Evolutionary conservation across 2,329 filamentous ascomycete genomes (phyloP).

Genomic region (Fonsecaea nubica): DNA sequence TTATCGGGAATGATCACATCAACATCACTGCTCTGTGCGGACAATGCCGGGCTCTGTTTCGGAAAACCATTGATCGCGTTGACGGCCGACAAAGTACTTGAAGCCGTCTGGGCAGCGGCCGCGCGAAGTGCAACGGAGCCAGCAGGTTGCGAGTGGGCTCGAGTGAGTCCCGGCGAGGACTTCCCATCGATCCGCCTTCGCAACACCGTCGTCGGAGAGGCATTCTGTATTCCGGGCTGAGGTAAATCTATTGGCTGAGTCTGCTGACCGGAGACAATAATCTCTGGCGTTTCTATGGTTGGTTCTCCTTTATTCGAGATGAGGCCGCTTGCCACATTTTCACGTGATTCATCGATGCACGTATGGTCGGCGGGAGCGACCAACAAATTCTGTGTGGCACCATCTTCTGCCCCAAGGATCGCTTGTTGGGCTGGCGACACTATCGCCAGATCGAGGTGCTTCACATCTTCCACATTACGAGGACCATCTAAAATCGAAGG

Average conservation of each 20-base stretch:
- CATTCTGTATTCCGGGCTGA: slow-evolving; percentile 2
- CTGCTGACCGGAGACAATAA: not conserved
- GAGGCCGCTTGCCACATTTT: not conserved
- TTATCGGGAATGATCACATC: slow-evolving; percentile 65
- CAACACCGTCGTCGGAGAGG: slow-evolving; percentile 36
- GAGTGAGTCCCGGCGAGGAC: slow-evolving; percentile 56
- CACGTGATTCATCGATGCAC: not conserved
- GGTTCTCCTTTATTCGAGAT: not conserved
- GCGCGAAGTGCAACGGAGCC: slow-evolving; percentile 44
- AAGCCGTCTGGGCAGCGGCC: slow-evolving; percentile 38
- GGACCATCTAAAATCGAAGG: slow-evolving; percentile 35
- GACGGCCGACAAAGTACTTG: slow-evolving; percentile 37
- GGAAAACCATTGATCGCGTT: slow-evolving; percentile 37
- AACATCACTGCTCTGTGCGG: slow-evolving; percentile 35
- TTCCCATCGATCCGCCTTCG: slow-evolving; percentile 40
- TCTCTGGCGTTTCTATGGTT: not conserved
- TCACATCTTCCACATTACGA: slow-evolving; percentile 60
- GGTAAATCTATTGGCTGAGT: slow-evolving; percentile 10
- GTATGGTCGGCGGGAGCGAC: not conserved
- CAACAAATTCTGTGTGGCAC: slow-evolving; percentile 3
- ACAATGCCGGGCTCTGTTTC: slow-evolving; percentile 26
- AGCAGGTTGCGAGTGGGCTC: slow-evolving; percentile 60
- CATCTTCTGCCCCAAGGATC: slow-evolving; percentile 14
- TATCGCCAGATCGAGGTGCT: slow-evolving; percentile 66
- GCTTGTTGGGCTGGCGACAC: slow-evolving; percentile 16